phyloP scores from a whole-genome alignment of 1,139 yeast genomes.

The Zygosaccharomyces sapae region DNA sequence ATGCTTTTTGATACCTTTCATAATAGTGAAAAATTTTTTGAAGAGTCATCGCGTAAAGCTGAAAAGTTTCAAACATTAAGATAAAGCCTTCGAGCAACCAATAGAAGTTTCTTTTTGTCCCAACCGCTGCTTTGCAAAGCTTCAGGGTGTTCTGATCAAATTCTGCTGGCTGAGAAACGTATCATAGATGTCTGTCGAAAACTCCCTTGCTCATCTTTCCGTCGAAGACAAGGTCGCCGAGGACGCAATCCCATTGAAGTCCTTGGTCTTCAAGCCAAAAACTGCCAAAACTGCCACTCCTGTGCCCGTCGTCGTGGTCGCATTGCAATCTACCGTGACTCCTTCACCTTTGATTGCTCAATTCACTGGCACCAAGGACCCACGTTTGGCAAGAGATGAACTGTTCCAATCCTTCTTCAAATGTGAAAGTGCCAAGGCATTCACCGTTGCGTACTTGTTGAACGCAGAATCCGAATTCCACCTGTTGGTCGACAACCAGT shows the following conservation, averaged over 20 bases:
- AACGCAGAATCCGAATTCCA: slow-evolving; percentile 58
- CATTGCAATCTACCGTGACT: slow-evolving; percentile 65
- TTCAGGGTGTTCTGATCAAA: not conserved
- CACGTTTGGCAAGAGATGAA: slow-evolving; percentile 82
- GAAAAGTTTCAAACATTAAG: slow-evolving; percentile 3
- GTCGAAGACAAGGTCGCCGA: slow-evolving; percentile 45
- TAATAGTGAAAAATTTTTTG: too few relatives aligned
- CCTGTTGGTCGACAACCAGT: slow-evolving; percentile 58
- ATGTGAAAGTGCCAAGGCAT: slow-evolving; percentile 55
- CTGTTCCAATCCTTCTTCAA: slow-evolving; percentile 64
- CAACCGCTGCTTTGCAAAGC: not conserved
- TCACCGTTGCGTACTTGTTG: slow-evolving; percentile 57
- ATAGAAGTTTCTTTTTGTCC: not conserved
- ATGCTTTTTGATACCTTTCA: too few relatives aligned
- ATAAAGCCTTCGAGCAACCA: not conserved
- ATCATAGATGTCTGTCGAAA: slow-evolving; percentile 49
- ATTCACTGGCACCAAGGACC: slow-evolving; percentile 73
- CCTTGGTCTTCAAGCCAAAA: slow-evolving; percentile 86
- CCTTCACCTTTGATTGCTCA: slow-evolving; percentile 63
- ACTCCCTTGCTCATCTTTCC: slow-evolving; percentile 55
- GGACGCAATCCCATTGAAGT: slow-evolving; percentile 52
- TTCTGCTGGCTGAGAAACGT: not conserved
- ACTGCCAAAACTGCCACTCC: slow-evolving; percentile 82
- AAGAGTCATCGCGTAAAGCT: too few relatives aligned
- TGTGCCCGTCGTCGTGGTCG: slow-evolving; percentile 76